These are phyloP conservation scores for Scleroderma citrinum DNA, from an alignment of 768 basidiomycete genomes.

Conservation along the genomic window DNA sequence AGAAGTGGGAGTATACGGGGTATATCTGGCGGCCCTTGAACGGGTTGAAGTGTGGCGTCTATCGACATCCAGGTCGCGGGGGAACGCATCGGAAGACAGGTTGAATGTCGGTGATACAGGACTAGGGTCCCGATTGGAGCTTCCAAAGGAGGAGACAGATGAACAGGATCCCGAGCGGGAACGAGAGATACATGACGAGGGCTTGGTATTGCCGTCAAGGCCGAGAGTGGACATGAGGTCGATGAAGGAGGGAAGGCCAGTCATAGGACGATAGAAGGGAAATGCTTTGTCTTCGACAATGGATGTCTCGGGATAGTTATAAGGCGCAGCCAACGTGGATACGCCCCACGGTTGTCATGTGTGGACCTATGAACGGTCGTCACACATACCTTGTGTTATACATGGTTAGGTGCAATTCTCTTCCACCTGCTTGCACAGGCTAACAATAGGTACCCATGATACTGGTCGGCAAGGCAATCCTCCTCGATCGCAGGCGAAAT, in stretches of 20 bases:
- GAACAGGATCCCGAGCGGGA: slow-evolving; percentile 40
- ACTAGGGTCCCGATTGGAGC: slow-evolving; percentile 27
- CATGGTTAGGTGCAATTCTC: slow-evolving; percentile 4
- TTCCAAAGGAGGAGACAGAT: slow-evolving; percentile 41
- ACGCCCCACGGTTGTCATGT: slow-evolving; percentile 34
- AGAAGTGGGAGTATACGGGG: slow-evolving; percentile 25
- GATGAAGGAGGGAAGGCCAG: slow-evolving; percentile 79
- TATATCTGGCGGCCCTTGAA: slow-evolving; percentile 24
- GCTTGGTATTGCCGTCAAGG: slow-evolving; percentile 45
- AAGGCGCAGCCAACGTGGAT: slow-evolving; percentile 25
- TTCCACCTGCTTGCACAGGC: slow-evolving; percentile 20
- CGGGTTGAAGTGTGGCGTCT: slow-evolving; percentile 24
- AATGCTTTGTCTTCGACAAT: too few relatives aligned
- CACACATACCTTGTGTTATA: slow-evolving; percentile 13
- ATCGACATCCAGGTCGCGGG: slow-evolving; percentile 25
- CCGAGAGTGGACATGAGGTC: slow-evolving; percentile 84
- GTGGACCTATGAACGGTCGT: slow-evolving; percentile 23
- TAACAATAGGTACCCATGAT: slow-evolving; percentile 38
- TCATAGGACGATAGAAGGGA: slow-evolving; percentile 40
- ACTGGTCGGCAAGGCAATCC: slow-evolving; percentile 61
- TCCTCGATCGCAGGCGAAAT: too few relatives aligned
- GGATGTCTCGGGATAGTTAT: slow-evolving; percentile 18
- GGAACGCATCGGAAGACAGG: slow-evolving; percentile 20
- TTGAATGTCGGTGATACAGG: slow-evolving; percentile 34
- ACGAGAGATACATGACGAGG: slow-evolving; percentile 22